phyloP scores from a whole-genome alignment of 2,329 filamentous ascomycete species.

The Hortaea werneckii region DNA sequence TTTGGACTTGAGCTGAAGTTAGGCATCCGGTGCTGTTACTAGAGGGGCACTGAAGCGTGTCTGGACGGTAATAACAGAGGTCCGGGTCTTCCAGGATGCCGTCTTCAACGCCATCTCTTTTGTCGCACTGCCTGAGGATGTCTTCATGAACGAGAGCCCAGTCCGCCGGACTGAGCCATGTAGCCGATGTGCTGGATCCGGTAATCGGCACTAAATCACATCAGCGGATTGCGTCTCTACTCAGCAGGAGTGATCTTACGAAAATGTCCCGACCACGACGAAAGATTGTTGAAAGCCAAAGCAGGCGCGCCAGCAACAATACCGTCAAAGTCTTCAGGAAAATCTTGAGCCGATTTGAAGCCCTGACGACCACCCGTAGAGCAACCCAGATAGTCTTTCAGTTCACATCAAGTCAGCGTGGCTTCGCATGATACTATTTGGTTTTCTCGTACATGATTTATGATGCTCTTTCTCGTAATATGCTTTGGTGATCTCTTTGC shows the following conservation, averaged over 20 bases:
- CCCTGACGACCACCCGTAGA: slow-evolving; percentile 38
- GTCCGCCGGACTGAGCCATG: slow-evolving; percentile 26
- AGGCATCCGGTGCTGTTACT: slow-evolving; percentile 32
- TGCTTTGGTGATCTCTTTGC: slow-evolving; percentile 20
- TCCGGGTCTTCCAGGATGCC: slow-evolving; percentile 36
- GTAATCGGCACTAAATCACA: slow-evolving; percentile 21
- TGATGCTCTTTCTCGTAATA: slow-evolving; percentile 29
- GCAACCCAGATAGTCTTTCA: slow-evolving; percentile 33
- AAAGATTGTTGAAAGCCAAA: slow-evolving; percentile 31
- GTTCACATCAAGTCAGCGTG: neutral
- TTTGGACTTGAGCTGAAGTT: slow-evolving; percentile 30
- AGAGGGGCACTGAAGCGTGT: slow-evolving; percentile 26
- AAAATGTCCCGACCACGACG: slow-evolving; percentile 33
- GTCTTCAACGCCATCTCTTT: slow-evolving; percentile 36
- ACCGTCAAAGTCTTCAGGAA: slow-evolving; percentile 38
- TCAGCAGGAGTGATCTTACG: slow-evolving; percentile 6
- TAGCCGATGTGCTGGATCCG: slow-evolving; percentile 26
- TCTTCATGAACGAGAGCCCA: slow-evolving; percentile 34
- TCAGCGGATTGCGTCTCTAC: neutral
- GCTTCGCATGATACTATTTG: neutral
- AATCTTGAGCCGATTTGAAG: slow-evolving; percentile 34
- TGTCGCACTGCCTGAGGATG: slow-evolving; percentile 39
- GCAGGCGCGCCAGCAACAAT: slow-evolving; percentile 36
- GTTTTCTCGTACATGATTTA: slow-evolving; percentile 27
- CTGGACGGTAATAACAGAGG: slow-evolving; percentile 34